A percentile compares a stretch with the other conserved stretches of the same genome.
phyloP scores from a whole-genome alignment of 2,329 filamentous ascomycete species.

The Sordariomycetes sp. region DNA sequence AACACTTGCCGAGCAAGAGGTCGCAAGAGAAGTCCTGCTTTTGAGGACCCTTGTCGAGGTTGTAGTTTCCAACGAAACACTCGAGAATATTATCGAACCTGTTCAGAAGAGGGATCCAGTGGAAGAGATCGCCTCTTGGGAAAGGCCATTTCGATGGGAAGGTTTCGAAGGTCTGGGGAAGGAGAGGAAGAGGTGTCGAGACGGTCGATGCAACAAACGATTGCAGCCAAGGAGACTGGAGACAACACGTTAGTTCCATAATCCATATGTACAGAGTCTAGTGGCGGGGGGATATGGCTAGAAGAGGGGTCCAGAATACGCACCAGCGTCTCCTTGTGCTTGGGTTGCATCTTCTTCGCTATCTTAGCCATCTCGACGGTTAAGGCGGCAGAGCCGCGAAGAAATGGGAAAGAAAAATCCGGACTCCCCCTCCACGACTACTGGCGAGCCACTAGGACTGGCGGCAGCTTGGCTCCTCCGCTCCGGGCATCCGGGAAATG shows the following conservation, averaged over 20 bases:
- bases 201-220: constrained; percentile 66
- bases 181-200: constrained; percentile 58
- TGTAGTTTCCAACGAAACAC: constrained; percentile 69
- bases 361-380: constrained; percentile 57
- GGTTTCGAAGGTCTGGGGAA: constrained; percentile 64
- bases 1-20: constrained; percentile 48
- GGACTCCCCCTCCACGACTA: constrained; percentile 49
- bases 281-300: not conserved
- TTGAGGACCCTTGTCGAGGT: constrained; percentile 71
- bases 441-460: constrained; percentile 22
- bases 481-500: not conserved
- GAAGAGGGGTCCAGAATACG: constrained; percentile 14
- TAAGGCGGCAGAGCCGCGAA: constrained; percentile 47
- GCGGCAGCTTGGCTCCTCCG: constrained; percentile 23
- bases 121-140: constrained; percentile 88
- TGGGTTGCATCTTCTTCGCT: constrained; percentile 54
- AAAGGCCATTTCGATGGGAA: constrained; percentile 93
- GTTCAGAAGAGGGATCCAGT: constrained; percentile 94
- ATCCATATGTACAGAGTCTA: not conserved
- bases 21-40: constrained; percentile 60
- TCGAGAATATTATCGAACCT: constrained; percentile 86
- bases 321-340: constrained; percentile 59
- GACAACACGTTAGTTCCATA: constrained; percentile 6
- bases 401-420: constrained; percentile 17
- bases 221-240: constrained; percentile 76